Evolutionary conservation across 140 eudicot species (phyloP), one percentile per base, ranked within the genome.

Genomic region (Oenanthe javanica): DNA sequence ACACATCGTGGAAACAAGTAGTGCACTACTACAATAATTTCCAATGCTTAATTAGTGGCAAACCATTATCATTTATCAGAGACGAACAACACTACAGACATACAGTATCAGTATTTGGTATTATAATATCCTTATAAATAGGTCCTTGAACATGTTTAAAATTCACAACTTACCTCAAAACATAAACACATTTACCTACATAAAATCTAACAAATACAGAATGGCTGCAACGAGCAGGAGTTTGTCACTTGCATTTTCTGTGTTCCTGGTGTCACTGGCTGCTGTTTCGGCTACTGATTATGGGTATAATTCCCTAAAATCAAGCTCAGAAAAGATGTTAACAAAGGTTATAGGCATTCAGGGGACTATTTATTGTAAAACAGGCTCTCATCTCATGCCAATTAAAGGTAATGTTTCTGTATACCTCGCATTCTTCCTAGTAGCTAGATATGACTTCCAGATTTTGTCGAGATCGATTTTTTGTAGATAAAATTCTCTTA

Each of bases 361-460:
- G 45, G 80, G 80, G 51, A 21, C n/a, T 38, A 77, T 77, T 77
- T 77, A 54, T 54, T 77, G 80, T 54, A 77, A 77, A 77, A 52
- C 70, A 50, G 80, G 51, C 80, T 47, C 71, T 16, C 59, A 77
- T 38, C 69, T 77, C 51, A 31, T 38, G 18, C 71, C 80, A 36
- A 46, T 77, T n/a, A 36, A 77, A 77, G 80, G 80, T 54, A 54
- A 50, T 50, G 47, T 72, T 36, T 71, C 11, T 1, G 45, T 2
- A 14, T 10, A 6, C 47, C 21, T 16, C 15, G 4, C 7, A 51
- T 3, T 43, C 1, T 13, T 71, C 43, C n/a, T 19, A 40, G n/a
- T 9, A 71, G 31, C 31, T 31, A 31, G 5, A 71, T 71, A 40
- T 36, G 9, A 51, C 5, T 42, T 42, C 45, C 45, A 42, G 45